Base-by-base conservation (phyloP, 345 rosid genomes). In the Aurinia saxatilis region DNA sequence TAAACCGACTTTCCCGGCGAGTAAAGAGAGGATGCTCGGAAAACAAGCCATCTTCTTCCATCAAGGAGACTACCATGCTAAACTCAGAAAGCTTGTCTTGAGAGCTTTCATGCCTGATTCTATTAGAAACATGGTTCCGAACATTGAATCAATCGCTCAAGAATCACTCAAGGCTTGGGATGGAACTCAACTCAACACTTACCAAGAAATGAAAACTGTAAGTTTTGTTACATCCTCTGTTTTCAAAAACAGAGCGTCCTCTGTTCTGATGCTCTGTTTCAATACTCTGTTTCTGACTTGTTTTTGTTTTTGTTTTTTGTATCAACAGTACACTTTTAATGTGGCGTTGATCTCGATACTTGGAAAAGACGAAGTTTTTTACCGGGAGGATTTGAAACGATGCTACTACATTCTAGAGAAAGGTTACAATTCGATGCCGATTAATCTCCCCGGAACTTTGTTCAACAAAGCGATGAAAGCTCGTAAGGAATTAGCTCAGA, bases 371-470 rank as follows among this genome's bases (percentile, higher is more conserved):
- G 91, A 80, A 40, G 57, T 42, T 9, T 73, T 70, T 18, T 84
- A 87, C 66, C 72, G 73, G 54, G 88, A 81, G 61, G 93, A 85
- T 67, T 73, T 93, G 59, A 79, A 81, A 66, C 76, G 77, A 74
- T 83, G 85, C 61, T 93, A 93, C 75, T 63, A 71, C 68, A 80
- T 79, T 48, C 70, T 93, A 1, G 95, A 85, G 36, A 78, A 67
- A 76, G 99, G 97, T 60, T 93, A 90, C 77, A 93, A 93, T 66
- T 87, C 90, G 1, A 85, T 87, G 65, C 96, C 96, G 10, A 85
- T 85, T 25, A 70, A 70, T 58, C 71, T 93, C 11, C 97, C 99
- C 0, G 99, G 96, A 70, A 82, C 91, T 53, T 71, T 80, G 2
- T 90, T 84, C 72, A 44, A 68, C 71, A 85, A 76, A 77, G 97